These are phyloP conservation scores for Cyclostephanos tholiformis DNA, from an alignment of 108 stramenopile genomes.

Conservation along the genomic window DNA sequence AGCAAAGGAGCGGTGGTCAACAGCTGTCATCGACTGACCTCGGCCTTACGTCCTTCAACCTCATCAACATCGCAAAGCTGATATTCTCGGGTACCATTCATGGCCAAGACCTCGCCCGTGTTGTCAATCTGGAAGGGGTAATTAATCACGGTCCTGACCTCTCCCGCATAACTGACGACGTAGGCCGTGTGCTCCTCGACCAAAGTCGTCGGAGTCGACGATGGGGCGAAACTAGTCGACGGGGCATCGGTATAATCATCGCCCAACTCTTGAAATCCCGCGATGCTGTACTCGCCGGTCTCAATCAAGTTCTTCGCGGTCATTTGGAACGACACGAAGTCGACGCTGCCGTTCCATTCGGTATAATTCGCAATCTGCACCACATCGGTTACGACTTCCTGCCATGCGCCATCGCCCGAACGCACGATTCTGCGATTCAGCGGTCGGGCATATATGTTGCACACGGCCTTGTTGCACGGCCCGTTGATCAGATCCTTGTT, in stretches of 20 bases:
- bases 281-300: conserved; percentile 15
- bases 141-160: conserved; percentile 37
- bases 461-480: conserved; percentile 15
- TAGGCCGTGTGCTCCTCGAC: conserved; percentile 21
- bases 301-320: conserved; percentile 14
- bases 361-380: conserved; percentile 43
- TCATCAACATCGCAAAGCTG: conserved; percentile 42
- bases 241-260: conserved; percentile 21
- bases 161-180: conserved; percentile 40
- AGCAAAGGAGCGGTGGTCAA: neutral
- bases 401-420: conserved; percentile 17
- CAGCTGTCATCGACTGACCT: neutral
- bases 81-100: conserved; percentile 31
- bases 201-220: conserved; percentile 22
- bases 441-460: conserved; percentile 27
- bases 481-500: conserved; percentile 35
- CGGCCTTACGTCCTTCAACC: conserved; percentile 28
- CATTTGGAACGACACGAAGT: conserved; percentile 31
- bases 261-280: conserved; percentile 25
- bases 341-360: conserved; percentile 31
- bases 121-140: conserved; percentile 38
- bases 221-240: conserved; percentile 17
- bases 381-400: conserved; percentile 25
- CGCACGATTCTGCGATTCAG: conserved; percentile 7
- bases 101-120: conserved; percentile 33